phyloP scores from a whole-genome alignment of 345 rosid genomes.

The Garcia nutans region DNA sequence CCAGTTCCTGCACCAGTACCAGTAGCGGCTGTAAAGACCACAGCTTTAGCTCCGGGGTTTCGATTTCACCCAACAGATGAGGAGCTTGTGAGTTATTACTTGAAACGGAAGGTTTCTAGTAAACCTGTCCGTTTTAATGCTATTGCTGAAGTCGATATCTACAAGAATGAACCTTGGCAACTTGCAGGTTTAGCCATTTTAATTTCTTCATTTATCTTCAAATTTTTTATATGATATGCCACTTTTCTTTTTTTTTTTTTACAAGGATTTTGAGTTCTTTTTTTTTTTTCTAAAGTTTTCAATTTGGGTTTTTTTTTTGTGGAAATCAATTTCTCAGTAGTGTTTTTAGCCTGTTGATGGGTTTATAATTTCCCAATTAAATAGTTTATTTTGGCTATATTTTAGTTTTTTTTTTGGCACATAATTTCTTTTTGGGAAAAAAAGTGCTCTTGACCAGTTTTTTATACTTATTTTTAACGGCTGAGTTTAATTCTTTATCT shows the following conservation, averaged over 20 bases:
- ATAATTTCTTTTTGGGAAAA: too few species aligned
- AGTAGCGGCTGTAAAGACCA: conserved; percentile 25
- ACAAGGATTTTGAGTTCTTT: background rate
- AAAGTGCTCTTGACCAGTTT: too few species aligned
- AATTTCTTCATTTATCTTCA: background rate
- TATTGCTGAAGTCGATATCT: conserved; percentile 79
- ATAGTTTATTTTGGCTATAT: background rate
- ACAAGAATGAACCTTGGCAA: conserved; percentile 86
- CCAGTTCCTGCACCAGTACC: background rate
- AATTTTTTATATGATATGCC: background rate
- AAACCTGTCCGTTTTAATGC: conserved; percentile 73
- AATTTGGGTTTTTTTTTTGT: background rate
- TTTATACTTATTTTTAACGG: too few species aligned
- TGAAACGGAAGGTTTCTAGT: conserved; percentile 70
- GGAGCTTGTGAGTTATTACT: conserved; percentile 76
- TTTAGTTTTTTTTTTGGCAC: background rate
- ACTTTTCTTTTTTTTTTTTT: background rate
- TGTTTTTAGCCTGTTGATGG: background rate
- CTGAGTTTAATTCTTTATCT: background rate
- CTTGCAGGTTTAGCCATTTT: conserved; percentile 52
- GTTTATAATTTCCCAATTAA: background rate
- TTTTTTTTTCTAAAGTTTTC: background rate
- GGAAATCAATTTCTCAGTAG: background rate
- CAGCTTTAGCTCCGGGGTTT: conserved; percentile 88
- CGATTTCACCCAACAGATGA: conserved; percentile 97